Base-by-base conservation (phyloP, 306 rosid genomes). In the Leucaena leucocephala region DNA sequence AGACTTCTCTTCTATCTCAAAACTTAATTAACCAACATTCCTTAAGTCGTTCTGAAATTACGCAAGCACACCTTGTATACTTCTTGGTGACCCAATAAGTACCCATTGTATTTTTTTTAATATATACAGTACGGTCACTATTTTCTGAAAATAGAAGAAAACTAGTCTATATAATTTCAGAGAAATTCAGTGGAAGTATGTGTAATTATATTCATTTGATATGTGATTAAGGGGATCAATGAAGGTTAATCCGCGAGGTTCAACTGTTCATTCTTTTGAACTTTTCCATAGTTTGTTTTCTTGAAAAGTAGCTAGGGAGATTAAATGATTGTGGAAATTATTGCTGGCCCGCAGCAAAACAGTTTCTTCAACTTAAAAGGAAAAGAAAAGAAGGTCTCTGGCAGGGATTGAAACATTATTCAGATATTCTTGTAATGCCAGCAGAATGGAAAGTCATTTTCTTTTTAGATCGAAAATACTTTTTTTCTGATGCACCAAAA, bases 291-390 rank as follows among this genome's bases (percentile, higher is more conserved):
- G 16, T 38, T 65, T 67, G 49, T 15, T 2, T 2, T 39, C 40
- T 66, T 39, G 8, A 17, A 65, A 38, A 16, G 44, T 36, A 36
- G 27, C 27, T 27, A 27, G 46, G 45, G 11, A 3, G 27, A 27
- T 27, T 27, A 27, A 42, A 43, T 40, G 35, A 66, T 40, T 67
- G 50, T 67, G 72, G 42, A 43, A 67, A 67, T 42, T 42, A 67
- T 42, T 42, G 35, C 16, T 9, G 72, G 64, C 15, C 15, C 4
- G 9, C 50, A 17, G 39, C 27, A 16, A 54, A 54, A 54, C 59
- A 54, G 10, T 54, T 54, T n/a, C 59, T n/a, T 2, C 22, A 17
- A 52, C 58, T 52, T 52, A 22, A 2, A 17, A n/a, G 2, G 2
- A n/a, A 54, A 2, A 2, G 15, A 8, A 0, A 6, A 54, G 7